Percentiles rank a stretch among this genome's conserved stretches.
These are phyloP conservation scores for Triticum urartu DNA, from an alignment of 176 grass and related monocot genomes.

Conservation along the genomic window DNA sequence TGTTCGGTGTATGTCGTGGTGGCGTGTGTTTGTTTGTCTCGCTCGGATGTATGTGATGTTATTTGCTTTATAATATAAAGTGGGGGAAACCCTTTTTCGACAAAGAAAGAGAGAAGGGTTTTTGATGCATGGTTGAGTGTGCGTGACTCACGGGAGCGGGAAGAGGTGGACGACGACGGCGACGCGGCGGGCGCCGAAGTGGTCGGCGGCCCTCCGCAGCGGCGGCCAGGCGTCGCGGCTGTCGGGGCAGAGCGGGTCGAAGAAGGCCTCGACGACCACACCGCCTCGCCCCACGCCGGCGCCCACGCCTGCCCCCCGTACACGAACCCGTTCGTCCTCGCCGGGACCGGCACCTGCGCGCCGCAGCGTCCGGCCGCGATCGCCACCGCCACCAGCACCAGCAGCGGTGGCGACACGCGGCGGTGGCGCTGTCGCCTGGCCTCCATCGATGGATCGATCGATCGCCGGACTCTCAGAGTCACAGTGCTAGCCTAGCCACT, in stretches of 20 bases:
- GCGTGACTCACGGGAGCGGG: constrained; percentile 61
- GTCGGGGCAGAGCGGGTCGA: constrained; percentile 79
- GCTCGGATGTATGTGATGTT: no score
- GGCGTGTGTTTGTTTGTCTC: no score
- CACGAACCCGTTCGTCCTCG: constrained; percentile 68
- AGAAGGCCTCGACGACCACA: constrained; percentile 68
- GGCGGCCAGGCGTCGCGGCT: constrained; percentile 76
- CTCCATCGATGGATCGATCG: neutral
- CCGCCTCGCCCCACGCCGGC: constrained; percentile 61
- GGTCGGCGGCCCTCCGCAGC: constrained; percentile 24
- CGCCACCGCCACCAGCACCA: neutral
- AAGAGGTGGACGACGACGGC: constrained; percentile 80
- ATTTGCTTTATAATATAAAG: no score
- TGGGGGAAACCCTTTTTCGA: no score
- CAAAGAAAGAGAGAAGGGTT: neutral
- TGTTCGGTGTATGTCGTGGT: no score
- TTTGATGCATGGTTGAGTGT: neutral
- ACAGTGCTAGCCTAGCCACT: neutral
- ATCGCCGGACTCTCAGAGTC: no score
- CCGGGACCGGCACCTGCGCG: constrained; percentile 63
- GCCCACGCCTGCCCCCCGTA: constrained; percentile 19
- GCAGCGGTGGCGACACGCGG: neutral
- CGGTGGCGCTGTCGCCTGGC: neutral
- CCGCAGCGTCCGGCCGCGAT: neutral
- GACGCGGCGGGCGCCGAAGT: constrained; percentile 42